Evolutionary conservation across 164 flowering plant genomes (phyloP), one percentile per base, ranked within the genome.

Genomic region (Magnolia changhungtana): DNA sequence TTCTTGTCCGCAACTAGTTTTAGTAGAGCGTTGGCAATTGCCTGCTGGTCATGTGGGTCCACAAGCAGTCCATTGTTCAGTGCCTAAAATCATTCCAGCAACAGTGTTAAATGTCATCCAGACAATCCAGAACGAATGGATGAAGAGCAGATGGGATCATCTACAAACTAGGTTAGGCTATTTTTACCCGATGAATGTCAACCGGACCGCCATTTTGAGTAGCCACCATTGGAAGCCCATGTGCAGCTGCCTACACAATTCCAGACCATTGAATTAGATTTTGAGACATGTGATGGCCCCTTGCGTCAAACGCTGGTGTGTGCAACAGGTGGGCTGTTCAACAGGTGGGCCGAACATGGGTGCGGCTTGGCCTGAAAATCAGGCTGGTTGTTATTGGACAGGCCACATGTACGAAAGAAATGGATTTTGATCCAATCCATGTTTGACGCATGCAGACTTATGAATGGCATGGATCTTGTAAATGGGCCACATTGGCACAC

Each of bases 131-230:
- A 11, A 14, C 37, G 50, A 16, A 49, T 16, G 51, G 31, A 49
- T 11, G 18, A 50, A 0, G 20, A 69, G 13, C 20, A 19, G n/a
- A 45, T 55, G 61, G 19, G 51, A 18, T 24, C 50, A 68, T 8
- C 50, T 23, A 24, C 14, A 24, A 24, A 73, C 1, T 11, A n/a
- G 27, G 31, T 19, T 18, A 50, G 19, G 31, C 14, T 23, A 8
- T 75, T 70, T 16, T 80, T 87, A 95, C 98, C 90, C 84, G 86
- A 75, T 95, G 90, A 72, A 95, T 95, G 81, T 93, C 99, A 66
- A 93, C 99, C 1, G 98, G 98, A 68, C 99, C 99, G n/a, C 99
- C 99, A 84, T 95, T 95, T 82, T 90, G 93, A 19, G 98, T 95
- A 63, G 99, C 99, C 83, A 95, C 97, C 96, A 93, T 93, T 23